Percentiles rank a stretch among this genome's conserved stretches.
Conservation (phyloP, 257 asterid genomes). For the Solanum lignicaule region DNA sequence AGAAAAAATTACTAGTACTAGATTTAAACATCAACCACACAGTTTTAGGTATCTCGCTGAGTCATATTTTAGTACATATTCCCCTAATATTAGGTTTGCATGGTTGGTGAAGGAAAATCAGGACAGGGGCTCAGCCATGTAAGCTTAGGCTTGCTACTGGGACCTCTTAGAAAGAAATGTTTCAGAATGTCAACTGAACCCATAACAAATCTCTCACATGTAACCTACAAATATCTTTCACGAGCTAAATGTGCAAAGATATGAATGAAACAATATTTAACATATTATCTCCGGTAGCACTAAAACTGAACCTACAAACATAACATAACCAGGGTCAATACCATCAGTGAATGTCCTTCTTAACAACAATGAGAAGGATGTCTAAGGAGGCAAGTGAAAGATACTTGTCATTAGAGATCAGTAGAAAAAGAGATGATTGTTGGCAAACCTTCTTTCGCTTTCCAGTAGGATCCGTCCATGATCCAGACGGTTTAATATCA, state of each 20-base stretch:
- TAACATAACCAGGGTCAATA: background rate
- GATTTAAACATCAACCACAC: background rate
- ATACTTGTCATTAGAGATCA: background rate
- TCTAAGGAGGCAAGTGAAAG: background rate
- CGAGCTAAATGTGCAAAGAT: background rate
- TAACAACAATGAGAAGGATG: background rate
- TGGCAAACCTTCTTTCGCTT: constrained; percentile 48
- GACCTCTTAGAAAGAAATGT: background rate
- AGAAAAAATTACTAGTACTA: background rate
- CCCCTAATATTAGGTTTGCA: background rate
- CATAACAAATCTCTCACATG: background rate
- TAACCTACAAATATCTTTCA: background rate
- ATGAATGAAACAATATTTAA: background rate
- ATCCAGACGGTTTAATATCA: constrained; percentile 21
- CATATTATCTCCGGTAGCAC: background rate
- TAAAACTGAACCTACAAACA: background rate
- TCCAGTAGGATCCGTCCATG: constrained; percentile 45
- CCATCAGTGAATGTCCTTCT: background rate
- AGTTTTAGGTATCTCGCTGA: background rate
- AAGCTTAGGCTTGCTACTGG: background rate
- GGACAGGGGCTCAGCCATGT: background rate
- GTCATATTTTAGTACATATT: background rate
- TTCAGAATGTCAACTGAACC: background rate
- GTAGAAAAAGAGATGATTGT: constrained; percentile 3
- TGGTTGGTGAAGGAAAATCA: background rate